These are phyloP conservation scores for Talaromyces sp. DNA, from an alignment of 2,329 filamentous ascomycete species.

Conservation along the genomic window DNA sequence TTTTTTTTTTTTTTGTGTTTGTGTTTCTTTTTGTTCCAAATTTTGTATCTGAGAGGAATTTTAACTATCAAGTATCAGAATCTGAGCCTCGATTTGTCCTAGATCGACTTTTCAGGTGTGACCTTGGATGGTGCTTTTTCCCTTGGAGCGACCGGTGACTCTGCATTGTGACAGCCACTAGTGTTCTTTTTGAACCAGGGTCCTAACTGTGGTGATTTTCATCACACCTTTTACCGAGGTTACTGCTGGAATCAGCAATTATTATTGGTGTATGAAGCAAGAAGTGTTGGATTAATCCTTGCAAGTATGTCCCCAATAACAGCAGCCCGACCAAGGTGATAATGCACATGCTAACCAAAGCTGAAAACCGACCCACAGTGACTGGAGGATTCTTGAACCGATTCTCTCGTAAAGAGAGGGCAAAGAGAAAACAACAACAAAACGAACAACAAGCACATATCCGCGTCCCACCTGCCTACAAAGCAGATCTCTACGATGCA, in stretches of 20 bases:
- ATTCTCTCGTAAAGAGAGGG: constrained; percentile 29
- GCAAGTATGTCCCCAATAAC: constrained; percentile 15
- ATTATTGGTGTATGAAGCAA: constrained; percentile 1
- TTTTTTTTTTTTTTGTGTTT: neutral
- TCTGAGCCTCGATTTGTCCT: neutral
- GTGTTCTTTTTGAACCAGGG: neutral
- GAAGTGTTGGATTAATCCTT: constrained; percentile 4
- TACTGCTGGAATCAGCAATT: neutral
- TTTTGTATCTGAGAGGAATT: neutral
- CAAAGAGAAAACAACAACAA: constrained; percentile 22
- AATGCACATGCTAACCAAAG: constrained; percentile 9
- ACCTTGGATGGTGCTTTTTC: neutral
- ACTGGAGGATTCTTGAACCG: constrained; percentile 20
- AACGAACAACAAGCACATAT: constrained; percentile 8
- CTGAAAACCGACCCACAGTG: constrained; percentile 15
- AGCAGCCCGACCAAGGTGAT: constrained; percentile 1
- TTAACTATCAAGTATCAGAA: neutral
- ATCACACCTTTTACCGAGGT: constrained; percentile 17
- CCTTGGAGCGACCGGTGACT: constrained; percentile 1
- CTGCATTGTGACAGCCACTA: constrained; percentile 3
- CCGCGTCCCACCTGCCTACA: constrained; percentile 22
- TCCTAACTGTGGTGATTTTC: neutral
- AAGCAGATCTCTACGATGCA: constrained; percentile 10
- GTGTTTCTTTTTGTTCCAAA: no score
- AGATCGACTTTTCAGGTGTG: neutral